Conservation (phyloP, 108 stramenopile genomes). For the Thalassiosira profunda region DNA sequence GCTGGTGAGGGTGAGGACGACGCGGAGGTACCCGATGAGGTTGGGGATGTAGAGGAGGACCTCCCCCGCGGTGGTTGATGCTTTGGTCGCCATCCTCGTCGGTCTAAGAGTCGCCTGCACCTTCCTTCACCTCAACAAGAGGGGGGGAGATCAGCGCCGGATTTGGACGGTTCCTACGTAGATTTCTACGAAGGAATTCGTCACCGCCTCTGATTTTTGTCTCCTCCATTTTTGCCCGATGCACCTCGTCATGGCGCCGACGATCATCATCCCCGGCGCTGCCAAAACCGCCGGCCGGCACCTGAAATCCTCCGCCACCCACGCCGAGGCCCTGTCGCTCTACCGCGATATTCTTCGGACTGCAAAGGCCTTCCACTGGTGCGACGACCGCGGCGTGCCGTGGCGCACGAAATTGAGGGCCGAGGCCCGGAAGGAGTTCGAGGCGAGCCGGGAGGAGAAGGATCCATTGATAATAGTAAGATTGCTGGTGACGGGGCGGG, state of each 20-base stretch:
- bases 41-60: slow-evolving; percentile 94
- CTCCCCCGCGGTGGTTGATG: slow-evolving; percentile 55
- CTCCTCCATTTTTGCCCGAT: no score
- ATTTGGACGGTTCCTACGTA: no score
- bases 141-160: no score
- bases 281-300: slow-evolving; percentile 49
- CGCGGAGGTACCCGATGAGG: slow-evolving; percentile 90
- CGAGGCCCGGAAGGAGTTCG: slow-evolving; percentile 93
- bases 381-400: slow-evolving; percentile 74
- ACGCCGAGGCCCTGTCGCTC: slow-evolving; percentile 71
- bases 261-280: slow-evolving; percentile 39
- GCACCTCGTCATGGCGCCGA: slow-evolving; percentile 34
- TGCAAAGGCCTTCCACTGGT: slow-evolving; percentile 92
- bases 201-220: no score
- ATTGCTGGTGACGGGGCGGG: slow-evolving; percentile 92
- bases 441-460: slow-evolving; percentile 76
- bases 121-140: no score
- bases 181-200: no score
- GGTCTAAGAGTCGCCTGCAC: no score
- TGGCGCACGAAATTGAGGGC: slow-evolving; percentile 78
- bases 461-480: slow-evolving; percentile 93
- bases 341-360: slow-evolving; percentile 93
- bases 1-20: slow-evolving; percentile 59
- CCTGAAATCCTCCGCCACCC: slow-evolving; percentile 40
- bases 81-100: slow-evolving; percentile 4